Base-by-base conservation (phyloP, 1,284 basidiomycete genomes). In the Fomitiporia mediterranea region DNA sequence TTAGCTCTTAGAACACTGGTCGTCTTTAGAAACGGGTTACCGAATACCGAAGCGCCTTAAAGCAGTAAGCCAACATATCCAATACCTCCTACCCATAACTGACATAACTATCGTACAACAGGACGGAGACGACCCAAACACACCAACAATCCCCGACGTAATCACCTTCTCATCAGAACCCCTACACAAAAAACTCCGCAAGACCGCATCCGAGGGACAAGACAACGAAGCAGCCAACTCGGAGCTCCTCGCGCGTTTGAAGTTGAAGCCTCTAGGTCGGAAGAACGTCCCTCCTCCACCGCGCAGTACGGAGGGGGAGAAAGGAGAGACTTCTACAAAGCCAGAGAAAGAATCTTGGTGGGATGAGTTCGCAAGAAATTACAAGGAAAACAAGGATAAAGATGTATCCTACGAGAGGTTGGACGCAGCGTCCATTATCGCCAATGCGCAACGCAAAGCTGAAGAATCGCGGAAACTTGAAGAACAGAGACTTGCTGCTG, bases 21-120 rank as follows among this genome's bases (percentile, higher is more conserved):
- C 82, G 32, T 76, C 76, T 17, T 76, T 96, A 42, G 83, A 88
- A 50, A 72, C 85, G 38, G 86, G 83, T 7, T 94, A 91, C 69
- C 86, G 92, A 62, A 96, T 97, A 79, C 88, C 90, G 7, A 91
- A 89, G 67, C 76, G 84, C 53, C 63, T 76, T 46, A 80, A 78
- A 66, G 70, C 64, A 39, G 68, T 75, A 65, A 55, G 81, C 75
- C 25, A 34, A 61, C 19, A 28, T 21, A 39, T 38, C 17, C 27
- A 21, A 27, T n/a, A 38, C 32, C 4, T n/a, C 58, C 58, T 15
- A 55, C 63, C 9, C 44, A 53, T 34, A 65, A 66, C 61, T 67
- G 67, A 47, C 60, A 66, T 30, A 43, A 67, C 50, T 50, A 51
- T 40, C 3, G 50, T 23, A 19, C 42, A 2, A n/a, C 50, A 71